Base-by-base conservation (phyloP, 2,329 filamentous ascomycete genomes). In the Ceratocystis ficicola region DNA sequence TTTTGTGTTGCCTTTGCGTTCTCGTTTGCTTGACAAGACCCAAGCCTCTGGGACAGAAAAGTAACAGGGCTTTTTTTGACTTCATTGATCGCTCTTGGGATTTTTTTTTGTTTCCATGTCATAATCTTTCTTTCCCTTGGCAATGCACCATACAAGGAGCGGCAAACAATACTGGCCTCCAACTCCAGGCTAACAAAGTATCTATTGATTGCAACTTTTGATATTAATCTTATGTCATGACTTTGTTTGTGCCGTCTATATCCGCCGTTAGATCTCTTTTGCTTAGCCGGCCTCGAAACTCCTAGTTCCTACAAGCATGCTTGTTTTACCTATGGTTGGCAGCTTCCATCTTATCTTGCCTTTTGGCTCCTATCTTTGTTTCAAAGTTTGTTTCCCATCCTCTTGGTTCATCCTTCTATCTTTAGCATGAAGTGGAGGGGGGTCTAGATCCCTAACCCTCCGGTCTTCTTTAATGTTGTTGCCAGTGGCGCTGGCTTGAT, bases 261-360 rank as follows among this genome's bases (percentile, higher is more conserved):
- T 22, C 50, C 22, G 50, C 50, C 10, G 22, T 55, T 25, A 25
- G 5, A 55, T 22, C 10, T 55, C 50, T 12, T 12, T 25, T 3
- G 50, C 5, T 28, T 5, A 25, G 50, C 50, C 20, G 15, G 22
- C 7, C 50, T n/a, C 15, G 28, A 52, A 3, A n/a, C n/a, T 22
- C 6, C 48, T 22, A n/a, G 10, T 25, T 4, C 50, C 50, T 55
- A 20, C 20, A 4, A 20, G 17, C 20, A 22, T 25, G n/a, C 3
- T 12, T 8, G 20, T 12, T 12, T 12, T 55, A 52, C 20, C 48
- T 22, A 22, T 22, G 3, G 20, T 20, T 20, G 48, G 48, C 48
- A 55, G 50, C 17, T 55, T 55, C 50, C 25, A 55, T 55, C 50
- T 55, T 55, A 55, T 55, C 50, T 55, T 55, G 50, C 50, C 22